Percentiles rank a stretch among this genome's conserved stretches.
These are phyloP conservation scores for Verticillium nonalfalfae DNA, from an alignment of 2,329 filamentous ascomycete species.

Conservation along the genomic window DNA sequence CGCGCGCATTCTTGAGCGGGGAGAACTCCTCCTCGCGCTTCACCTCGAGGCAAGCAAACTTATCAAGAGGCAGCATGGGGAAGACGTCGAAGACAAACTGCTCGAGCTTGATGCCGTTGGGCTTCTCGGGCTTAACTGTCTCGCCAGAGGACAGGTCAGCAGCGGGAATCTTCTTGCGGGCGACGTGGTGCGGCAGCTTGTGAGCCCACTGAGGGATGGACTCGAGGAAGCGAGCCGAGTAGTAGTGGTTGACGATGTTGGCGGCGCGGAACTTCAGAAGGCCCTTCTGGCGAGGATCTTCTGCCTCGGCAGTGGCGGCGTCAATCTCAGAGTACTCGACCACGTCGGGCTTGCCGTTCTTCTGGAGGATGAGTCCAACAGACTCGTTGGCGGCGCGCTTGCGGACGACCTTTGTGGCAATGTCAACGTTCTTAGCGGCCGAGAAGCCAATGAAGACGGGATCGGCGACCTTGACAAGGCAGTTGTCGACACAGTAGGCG, in stretches of 20 bases:
- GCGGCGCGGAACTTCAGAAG: conserved; percentile 94
- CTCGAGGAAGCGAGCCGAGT: conserved; percentile 89
- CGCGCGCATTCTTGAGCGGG: conserved; percentile 83
- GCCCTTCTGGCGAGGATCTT: conserved; percentile 71
- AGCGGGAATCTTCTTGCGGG: conserved; percentile 95
- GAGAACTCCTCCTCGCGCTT: conserved; percentile 97
- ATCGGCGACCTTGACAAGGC: conserved; percentile 97
- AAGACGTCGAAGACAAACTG: conserved; percentile 99
- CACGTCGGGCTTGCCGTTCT: conserved; percentile 94
- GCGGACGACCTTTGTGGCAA: conserved; percentile 98
- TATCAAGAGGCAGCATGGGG: conserved; percentile 74
- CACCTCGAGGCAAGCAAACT: conserved; percentile 95
- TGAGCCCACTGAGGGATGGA: conserved; percentile 81
- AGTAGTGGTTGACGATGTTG: conserved; percentile 99
- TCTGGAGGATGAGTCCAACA: conserved; percentile 87
- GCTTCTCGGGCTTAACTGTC: conserved; percentile 82
- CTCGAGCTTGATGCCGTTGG: conserved; percentile 98
- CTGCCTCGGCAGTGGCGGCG: conserved; percentile 77
- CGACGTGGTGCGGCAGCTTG: conserved; percentile 89
- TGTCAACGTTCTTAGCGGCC: conserved; percentile 81
- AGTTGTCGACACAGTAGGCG: conserved; percentile 98
- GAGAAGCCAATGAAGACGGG: conserved; percentile 93
- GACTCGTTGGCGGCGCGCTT: conserved; percentile 96
- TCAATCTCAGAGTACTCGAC: conserved; percentile 99
- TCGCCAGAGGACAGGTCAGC: conserved; percentile 71